A percentile compares a stretch with the other conserved stretches of the same genome.
Conservation (phyloP, 495 filamentous ascomycete species). For the Bombardia bombarda region DNA sequence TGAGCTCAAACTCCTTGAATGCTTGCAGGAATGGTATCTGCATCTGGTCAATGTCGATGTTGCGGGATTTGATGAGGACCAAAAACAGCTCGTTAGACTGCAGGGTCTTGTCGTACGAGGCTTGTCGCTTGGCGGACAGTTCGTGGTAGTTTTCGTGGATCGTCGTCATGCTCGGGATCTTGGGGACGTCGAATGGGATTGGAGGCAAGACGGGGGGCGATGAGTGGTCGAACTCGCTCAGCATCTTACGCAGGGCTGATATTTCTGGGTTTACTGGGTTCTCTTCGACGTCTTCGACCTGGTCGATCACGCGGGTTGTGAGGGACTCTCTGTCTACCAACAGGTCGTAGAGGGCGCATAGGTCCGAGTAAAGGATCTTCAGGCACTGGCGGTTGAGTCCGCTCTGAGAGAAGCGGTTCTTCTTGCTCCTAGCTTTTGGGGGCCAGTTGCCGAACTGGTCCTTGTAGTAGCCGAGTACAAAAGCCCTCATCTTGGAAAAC, state of each 20-base stretch:
- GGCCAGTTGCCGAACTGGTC: conserved; percentile 86
- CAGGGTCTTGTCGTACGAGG: conserved; percentile 54
- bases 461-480: conserved; percentile 71
- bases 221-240: conserved; percentile 80
- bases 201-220: conserved; percentile 84
- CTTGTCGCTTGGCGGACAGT: conserved; percentile 62
- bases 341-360: conserved; percentile 81
- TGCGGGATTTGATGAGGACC: conserved; percentile 68
- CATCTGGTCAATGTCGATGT: conserved; percentile 54
- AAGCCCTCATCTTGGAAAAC: conserved; percentile 67
- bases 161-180: conserved; percentile 59
- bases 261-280: conserved; percentile 34
- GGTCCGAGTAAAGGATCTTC: conserved; percentile 74
- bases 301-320: conserved; percentile 51
- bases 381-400: conserved; percentile 82
- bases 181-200: conserved; percentile 84
- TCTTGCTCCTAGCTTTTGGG: conserved; percentile 83
- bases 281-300: conserved; percentile 26
- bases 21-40: conserved; percentile 60
- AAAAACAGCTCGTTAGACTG: conserved; percentile 69
- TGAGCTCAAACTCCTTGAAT: conserved; percentile 78
- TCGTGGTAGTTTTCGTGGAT: conserved; percentile 53
- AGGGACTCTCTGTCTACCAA: conserved; percentile 66
- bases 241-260: conserved; percentile 57
- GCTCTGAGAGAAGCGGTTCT: conserved; percentile 77